Percentiles rank a stretch among this genome's conserved stretches.
Evolutionary conservation across 1,284 basidiomycete genomes (phyloP).

Genomic region (Malassezia dermatis): DNA sequence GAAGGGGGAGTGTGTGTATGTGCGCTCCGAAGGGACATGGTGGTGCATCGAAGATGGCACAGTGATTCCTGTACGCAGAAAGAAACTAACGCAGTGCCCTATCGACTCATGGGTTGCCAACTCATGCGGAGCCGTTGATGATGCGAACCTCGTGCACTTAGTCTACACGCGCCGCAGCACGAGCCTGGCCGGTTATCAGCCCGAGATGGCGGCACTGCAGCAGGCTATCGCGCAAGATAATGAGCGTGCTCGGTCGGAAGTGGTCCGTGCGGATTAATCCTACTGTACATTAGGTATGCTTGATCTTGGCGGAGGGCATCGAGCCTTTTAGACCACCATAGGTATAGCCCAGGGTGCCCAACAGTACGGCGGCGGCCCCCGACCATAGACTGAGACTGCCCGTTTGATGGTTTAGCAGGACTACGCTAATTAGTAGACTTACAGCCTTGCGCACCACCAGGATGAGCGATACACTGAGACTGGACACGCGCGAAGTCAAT

Average conservation of each 20-base stretch:
- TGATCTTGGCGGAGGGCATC: not conserved
- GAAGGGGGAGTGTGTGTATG: constrained; percentile 1
- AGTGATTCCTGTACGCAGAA: not conserved
- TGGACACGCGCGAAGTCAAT: constrained; percentile 62
- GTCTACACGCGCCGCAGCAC: constrained; percentile 4
- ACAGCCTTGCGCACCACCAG: constrained; percentile 80
- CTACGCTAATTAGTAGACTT: constrained; percentile 66
- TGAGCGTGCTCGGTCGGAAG: not conserved
- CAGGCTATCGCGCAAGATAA: constrained; percentile 8
- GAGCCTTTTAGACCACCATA: constrained; percentile 10
- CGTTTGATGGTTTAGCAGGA: constrained; percentile 47
- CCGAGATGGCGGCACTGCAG: not conserved
- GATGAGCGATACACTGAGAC: constrained; percentile 74
- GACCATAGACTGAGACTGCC: constrained; percentile 25
- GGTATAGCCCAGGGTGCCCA: constrained; percentile 63
- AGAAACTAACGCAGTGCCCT: not conserved
- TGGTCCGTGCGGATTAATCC: not conserved
- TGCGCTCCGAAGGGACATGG: constrained; percentile 3
- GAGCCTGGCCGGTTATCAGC: too few relatives aligned
- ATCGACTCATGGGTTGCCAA: not conserved
- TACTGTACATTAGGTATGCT: not conserved
- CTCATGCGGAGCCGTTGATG: not conserved
- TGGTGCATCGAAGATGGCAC: constrained; percentile 1
- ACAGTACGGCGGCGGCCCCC: constrained; percentile 55
- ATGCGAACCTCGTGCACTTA: not conserved